phyloP scores from a whole-genome alignment of 768 basidiomycete genomes.

The Cubamyces sp. region DNA sequence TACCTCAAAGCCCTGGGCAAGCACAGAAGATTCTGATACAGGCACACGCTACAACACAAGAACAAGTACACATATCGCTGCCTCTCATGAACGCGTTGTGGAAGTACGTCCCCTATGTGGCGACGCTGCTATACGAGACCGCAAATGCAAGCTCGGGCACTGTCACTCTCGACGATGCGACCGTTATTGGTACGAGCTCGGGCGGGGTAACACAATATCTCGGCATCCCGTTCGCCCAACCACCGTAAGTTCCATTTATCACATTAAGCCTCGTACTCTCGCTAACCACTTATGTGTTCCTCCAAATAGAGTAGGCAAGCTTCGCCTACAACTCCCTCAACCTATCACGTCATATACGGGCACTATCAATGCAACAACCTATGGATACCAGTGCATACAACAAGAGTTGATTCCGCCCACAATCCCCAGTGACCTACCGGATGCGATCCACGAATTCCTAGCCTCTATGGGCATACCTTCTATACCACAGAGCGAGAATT shows the following conservation, averaged over 20 bases:
- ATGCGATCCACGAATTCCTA: not conserved
- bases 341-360: constrained; percentile 12
- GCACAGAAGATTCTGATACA: too few relatives aligned
- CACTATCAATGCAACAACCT: constrained; percentile 22
- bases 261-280: not conserved
- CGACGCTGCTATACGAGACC: not conserved
- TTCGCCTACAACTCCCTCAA: constrained; percentile 29
- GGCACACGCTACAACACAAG: too few relatives aligned
- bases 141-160: constrained; percentile 28
- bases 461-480: not conserved
- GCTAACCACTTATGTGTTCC: too few relatives aligned
- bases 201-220: constrained; percentile 45
- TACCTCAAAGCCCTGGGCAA: too few relatives aligned
- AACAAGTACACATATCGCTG: too few relatives aligned
- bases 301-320: constrained; percentile 19
- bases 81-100: not conserved
- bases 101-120: not conserved
- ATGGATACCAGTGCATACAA: constrained; percentile 28
- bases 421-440: constrained; percentile 3
- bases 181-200: constrained; percentile 44
- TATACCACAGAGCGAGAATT: constrained; percentile 22
- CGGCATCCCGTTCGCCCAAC: constrained; percentile 59
- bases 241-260: constrained; percentile 46
- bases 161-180: constrained; percentile 48
- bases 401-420: constrained; percentile 3